A percentile compares a stretch with the other conserved stretches of the same genome.
These are phyloP conservation scores for Aphanomyces euteiches DNA, from an alignment of 352 stramenopile genomes.

Conservation along the genomic window DNA sequence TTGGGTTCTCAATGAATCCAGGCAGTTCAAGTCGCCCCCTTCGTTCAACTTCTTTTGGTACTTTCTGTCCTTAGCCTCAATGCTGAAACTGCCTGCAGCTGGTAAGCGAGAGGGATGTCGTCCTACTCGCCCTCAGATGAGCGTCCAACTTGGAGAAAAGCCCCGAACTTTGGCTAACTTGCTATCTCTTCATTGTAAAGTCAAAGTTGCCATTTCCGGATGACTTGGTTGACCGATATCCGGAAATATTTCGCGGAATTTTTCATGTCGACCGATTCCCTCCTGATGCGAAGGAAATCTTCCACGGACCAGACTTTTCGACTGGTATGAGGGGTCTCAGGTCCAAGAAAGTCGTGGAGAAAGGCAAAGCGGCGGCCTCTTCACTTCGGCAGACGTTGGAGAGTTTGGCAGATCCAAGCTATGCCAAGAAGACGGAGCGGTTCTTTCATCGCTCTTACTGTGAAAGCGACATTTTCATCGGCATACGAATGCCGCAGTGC, in stretches of 20 bases:
- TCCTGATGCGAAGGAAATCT: neutral
- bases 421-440: slow-evolving; percentile 2
- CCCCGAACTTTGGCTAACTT: no score
- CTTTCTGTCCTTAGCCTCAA: no score
- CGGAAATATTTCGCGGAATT: neutral
- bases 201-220: no score
- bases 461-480: slow-evolving; percentile 30
- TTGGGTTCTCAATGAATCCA: no score
- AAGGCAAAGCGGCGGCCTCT: neutral
- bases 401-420: neutral
- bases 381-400: slow-evolving; percentile 2
- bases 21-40: no score
- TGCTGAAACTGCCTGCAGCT: no score
- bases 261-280: neutral
- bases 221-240: neutral
- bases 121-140: no score
- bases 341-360: neutral
- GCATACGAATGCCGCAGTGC: slow-evolving; percentile 27
- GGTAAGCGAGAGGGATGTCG: no score
- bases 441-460: slow-evolving; percentile 33
- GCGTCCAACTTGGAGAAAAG: no score
- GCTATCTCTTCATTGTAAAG: no score
- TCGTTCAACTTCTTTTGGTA: no score
- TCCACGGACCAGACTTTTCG: neutral
- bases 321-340: no score